phyloP scores from a whole-genome alignment of 805 yeast species.

The Candida berthetii region DNA sequence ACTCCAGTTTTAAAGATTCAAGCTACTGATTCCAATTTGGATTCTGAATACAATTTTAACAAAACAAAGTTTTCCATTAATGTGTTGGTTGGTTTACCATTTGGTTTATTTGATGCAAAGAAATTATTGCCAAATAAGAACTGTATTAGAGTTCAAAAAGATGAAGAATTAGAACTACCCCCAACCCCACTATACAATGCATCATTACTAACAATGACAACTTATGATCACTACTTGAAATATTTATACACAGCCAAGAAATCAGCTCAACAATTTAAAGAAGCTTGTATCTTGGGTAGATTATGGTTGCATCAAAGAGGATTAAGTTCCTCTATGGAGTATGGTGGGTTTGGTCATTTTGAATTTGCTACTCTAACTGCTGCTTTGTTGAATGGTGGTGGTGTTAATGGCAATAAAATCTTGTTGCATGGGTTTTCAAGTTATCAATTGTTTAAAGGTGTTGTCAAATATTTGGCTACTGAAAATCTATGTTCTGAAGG shows the following conservation, averaged over 20 bases:
- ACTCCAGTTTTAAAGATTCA: conserved; percentile 69
- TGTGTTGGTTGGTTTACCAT: conserved; percentile 67
- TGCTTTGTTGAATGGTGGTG: conserved; percentile 79
- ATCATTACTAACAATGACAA: conserved; percentile 62
- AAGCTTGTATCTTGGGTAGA: conserved; percentile 82
- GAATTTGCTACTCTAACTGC: conserved; percentile 83
- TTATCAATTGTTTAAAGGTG: conserved; percentile 89
- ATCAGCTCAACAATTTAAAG: conserved; percentile 73
- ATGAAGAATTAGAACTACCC: conserved; percentile 35
- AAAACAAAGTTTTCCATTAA: conserved; percentile 69
- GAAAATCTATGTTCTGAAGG: conserved; percentile 64
- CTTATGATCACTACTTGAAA: conserved; percentile 66
- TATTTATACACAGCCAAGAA: conserved; percentile 72
- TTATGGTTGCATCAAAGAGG: conserved; percentile 91
- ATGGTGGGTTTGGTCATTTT: conserved; percentile 88
- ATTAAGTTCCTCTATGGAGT: conserved; percentile 51
- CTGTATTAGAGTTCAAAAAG: conserved; percentile 60
- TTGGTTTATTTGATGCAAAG: conserved; percentile 62
- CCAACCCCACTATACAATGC: conserved; percentile 89
- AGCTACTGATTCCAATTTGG: conserved; percentile 42
- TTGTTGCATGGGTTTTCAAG: conserved; percentile 85
- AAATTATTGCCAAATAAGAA: conserved; percentile 78
- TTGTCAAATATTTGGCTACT: conserved; percentile 73
- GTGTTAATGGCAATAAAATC: conserved; percentile 65
- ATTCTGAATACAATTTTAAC: conserved; percentile 48